Evolutionary conservation across 2,329 filamentous ascomycete genomes (phyloP), one percentile per base, ranked within the genome.

Genomic region (Penicillium corylophilum): DNA sequence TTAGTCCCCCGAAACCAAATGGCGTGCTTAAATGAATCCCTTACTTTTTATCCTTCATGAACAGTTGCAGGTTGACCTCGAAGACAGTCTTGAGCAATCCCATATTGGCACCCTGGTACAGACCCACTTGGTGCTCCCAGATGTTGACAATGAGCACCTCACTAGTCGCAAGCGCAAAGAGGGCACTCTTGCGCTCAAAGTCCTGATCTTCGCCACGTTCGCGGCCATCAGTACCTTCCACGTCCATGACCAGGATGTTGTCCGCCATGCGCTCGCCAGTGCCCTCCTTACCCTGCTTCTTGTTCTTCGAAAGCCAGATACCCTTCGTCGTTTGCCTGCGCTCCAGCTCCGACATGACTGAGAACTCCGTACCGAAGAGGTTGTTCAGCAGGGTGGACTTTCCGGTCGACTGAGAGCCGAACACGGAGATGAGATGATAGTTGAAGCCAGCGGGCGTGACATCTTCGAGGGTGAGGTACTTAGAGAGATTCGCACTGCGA

Each of bases 231-330:
- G 94, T 97, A 61, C 94, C 94, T 74, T 99, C 94, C 39, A 99
- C 94, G 69, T 99, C 94, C 94, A 99, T 99, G 63, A 99, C 94
- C 57, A 99, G 79, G 65, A 99, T 96, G 73, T 99, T 99, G 66
- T 96, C 90, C 48, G 93, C 92, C 91, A 97, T 96, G 59, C 78
- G 79, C 59, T 76, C 75, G 46, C 50, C 54, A 5, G 61, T 54
- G 18, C 51, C 54, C 29, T 20, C 64, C 58, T 51, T 77, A 71
- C 59, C 74, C 73, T 46, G 77, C 73, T 61, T 81, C 80, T 95
- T 96, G 76, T 97, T 97, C 79, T 96, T 95, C 59, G 92, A 95
- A 87, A 99, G 88, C 94, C 94, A 99, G 71, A 99, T 99, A 69
- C 94, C 94, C 79, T 97, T 99, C 40, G 94, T 99, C 0, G 94